Conservation (phyloP, 148 eudicot genomes). For the Vaccinium vitisidaea region DNA sequence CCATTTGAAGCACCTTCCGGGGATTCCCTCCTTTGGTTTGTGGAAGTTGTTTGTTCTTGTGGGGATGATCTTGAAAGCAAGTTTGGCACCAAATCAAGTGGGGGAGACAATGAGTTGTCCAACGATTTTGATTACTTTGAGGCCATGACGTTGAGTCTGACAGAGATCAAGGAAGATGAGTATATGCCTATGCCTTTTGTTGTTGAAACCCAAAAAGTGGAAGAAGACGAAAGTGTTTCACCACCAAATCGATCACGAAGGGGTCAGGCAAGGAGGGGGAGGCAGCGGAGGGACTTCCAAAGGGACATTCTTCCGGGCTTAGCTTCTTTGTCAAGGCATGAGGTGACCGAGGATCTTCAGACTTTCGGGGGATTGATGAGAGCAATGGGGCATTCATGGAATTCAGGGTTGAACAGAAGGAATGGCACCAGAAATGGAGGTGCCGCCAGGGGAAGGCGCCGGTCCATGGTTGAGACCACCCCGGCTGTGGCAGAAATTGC, state of each 20-base stretch:
- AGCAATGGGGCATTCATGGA: slow-evolving; percentile 82
- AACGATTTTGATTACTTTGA: slow-evolving; percentile 67
- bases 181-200: slow-evolving; percentile 62
- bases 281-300: slow-evolving; percentile 81
- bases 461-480: slow-evolving; percentile 30
- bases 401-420: slow-evolving; percentile 53
- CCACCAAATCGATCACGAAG: slow-evolving; percentile 40
- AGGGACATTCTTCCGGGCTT: slow-evolving; percentile 94
- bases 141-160: slow-evolving; percentile 58
- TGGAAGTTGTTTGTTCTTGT: slow-evolving; percentile 40
- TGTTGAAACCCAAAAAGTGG: slow-evolving; percentile 37
- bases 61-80: slow-evolving; percentile 23
- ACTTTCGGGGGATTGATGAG: slow-evolving; percentile 82
- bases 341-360: slow-evolving; percentile 91
- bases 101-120: neutral
- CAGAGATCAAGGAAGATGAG: slow-evolving; percentile 62
- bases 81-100: slow-evolving; percentile 1
- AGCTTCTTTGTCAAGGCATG: slow-evolving; percentile 72
- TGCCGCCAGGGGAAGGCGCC: slow-evolving; percentile 53
- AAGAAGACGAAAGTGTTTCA: slow-evolving; percentile 33
- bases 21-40: slow-evolving; percentile 60
- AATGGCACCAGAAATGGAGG: slow-evolving; percentile 63
- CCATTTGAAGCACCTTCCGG: slow-evolving; percentile 30
- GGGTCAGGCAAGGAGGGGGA: slow-evolving; percentile 73
- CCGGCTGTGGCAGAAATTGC: slow-evolving; percentile 16